These are phyloP conservation scores for Malassezia vespertilionis DNA, from an alignment of 1,284 basidiomycete species.

Conservation along the genomic window DNA sequence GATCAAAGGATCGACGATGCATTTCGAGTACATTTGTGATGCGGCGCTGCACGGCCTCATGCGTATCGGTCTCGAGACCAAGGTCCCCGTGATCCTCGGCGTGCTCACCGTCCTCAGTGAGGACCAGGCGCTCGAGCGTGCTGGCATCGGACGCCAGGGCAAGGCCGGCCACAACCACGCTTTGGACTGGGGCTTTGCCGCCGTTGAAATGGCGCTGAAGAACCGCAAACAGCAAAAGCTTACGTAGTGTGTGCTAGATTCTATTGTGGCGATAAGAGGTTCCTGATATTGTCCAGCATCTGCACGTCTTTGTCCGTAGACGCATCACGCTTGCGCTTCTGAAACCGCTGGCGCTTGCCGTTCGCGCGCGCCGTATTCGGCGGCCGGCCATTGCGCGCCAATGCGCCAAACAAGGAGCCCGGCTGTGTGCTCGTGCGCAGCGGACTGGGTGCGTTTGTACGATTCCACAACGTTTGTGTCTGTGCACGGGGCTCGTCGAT, in stretches of 20 bases:
- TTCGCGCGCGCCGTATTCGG: neutral
- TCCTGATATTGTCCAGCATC: constrained; percentile 19
- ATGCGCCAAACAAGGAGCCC: constrained; percentile 14
- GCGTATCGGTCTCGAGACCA: constrained; percentile 81
- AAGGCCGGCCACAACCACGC: constrained; percentile 83
- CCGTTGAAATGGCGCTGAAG: constrained; percentile 59
- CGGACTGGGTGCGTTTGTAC: neutral
- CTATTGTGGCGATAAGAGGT: constrained; percentile 14
- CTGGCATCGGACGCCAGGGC: constrained; percentile 59
- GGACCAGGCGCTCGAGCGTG: constrained; percentile 83
- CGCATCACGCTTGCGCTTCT: constrained; percentile 11
- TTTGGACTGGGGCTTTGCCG: constrained; percentile 88
- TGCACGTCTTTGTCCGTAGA: constrained; percentile 12
- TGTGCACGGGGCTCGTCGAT: constrained; percentile 7
- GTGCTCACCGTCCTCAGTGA: constrained; percentile 86
- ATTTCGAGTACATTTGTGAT: constrained; percentile 72
- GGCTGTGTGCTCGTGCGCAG: constrained; percentile 2
- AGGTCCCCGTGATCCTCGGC: constrained; percentile 91
- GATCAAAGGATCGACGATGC: constrained; percentile 63
- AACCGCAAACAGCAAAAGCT: constrained; percentile 15
- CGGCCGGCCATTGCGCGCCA: constrained; percentile 9
- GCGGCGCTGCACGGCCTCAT: constrained; percentile 83
- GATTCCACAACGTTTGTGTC: neutral
- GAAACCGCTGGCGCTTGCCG: constrained; percentile 9
- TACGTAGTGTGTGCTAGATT: neutral